Conservation (phyloP, 306 rosid genomes). For the Ceratonia siliqua region DNA sequence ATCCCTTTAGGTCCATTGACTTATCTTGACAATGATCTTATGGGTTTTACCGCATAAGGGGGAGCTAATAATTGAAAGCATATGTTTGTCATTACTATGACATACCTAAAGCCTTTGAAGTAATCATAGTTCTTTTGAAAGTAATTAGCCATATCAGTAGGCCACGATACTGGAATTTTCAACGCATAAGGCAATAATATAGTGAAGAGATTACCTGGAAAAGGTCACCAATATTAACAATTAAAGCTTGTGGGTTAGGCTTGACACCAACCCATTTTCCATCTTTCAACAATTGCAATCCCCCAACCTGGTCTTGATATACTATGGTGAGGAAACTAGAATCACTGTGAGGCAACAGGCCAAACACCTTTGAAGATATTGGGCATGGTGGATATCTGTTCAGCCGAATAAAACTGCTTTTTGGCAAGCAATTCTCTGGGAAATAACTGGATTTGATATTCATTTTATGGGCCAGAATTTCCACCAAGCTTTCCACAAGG, state of each 20-base stretch:
- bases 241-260: constrained; percentile 53
- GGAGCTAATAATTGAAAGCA: background rate
- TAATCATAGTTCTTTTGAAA: background rate
- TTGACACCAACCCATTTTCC: constrained; percentile 58
- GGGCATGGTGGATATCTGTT: constrained; percentile 77
- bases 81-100: background rate
- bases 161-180: background rate
- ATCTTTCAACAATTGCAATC: constrained; percentile 54
- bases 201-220: constrained; percentile 57
- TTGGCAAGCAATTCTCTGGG: constrained; percentile 47
- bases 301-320: constrained; percentile 45
- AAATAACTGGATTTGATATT: constrained; percentile 49
- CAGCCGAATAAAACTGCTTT: constrained; percentile 51
- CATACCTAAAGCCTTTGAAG: background rate
- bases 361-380: constrained; percentile 53
- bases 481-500: constrained; percentile 57
- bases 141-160: background rate
- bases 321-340: constrained; percentile 58
- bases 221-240: constrained; percentile 75
- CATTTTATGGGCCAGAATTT: constrained; percentile 49
- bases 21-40: background rate
- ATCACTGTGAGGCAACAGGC: constrained; percentile 69
- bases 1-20: background rate
- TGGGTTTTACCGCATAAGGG: background rate
- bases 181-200: background rate